These are phyloP conservation scores for Artemisia argyi DNA, from an alignment of 129 eudicot genomes.

Conservation along the genomic window DNA sequence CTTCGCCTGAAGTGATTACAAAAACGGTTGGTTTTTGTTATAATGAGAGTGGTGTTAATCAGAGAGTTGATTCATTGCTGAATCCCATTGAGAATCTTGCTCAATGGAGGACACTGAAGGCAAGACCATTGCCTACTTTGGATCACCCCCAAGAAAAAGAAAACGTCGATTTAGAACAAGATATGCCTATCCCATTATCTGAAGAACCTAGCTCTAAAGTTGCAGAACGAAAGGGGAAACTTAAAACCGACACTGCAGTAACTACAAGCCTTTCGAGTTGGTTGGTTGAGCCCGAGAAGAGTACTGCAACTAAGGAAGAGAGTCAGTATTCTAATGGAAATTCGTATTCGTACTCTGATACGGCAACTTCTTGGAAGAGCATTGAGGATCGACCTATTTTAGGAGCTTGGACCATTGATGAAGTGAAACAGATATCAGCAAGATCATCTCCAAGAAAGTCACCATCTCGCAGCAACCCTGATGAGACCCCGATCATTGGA, in stretches of 20 bases:
- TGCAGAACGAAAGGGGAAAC: slow-evolving; percentile 18
- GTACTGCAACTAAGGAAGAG: slow-evolving; percentile 30
- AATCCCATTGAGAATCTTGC: slow-evolving; percentile 58
- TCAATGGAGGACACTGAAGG: slow-evolving; percentile 47
- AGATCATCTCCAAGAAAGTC: too few relatives aligned
- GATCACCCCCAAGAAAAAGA: slow-evolving; percentile 55
- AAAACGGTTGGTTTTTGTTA: slow-evolving; percentile 14
- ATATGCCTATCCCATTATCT: slow-evolving; percentile 24
- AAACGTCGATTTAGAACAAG: slow-evolving; percentile 40
- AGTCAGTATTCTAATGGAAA: slow-evolving; percentile 46
- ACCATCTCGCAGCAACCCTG: too few relatives aligned
- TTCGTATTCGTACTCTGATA: slow-evolving; percentile 42
- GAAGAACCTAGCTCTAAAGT: slow-evolving; percentile 34
- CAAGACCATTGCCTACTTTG: slow-evolving; percentile 19
- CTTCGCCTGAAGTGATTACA: slow-evolving; percentile 17
- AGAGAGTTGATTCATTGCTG: slow-evolving; percentile 36
- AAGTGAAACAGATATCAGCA: slow-evolving; percentile 45
- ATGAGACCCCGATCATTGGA: too few relatives aligned
- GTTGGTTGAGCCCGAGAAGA: slow-evolving; percentile 52
- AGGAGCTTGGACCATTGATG: slow-evolving; percentile 54
- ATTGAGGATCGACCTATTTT: slow-evolving; percentile 59
- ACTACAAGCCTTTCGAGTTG: slow-evolving; percentile 86
- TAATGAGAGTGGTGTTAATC: slow-evolving; percentile 5
- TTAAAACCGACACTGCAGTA: slow-evolving; percentile 28
- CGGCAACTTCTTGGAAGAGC: slow-evolving; percentile 39